phyloP scores from a whole-genome alignment of 1,139 yeast genomes.

The Geotrichum cucujoidarum region DNA sequence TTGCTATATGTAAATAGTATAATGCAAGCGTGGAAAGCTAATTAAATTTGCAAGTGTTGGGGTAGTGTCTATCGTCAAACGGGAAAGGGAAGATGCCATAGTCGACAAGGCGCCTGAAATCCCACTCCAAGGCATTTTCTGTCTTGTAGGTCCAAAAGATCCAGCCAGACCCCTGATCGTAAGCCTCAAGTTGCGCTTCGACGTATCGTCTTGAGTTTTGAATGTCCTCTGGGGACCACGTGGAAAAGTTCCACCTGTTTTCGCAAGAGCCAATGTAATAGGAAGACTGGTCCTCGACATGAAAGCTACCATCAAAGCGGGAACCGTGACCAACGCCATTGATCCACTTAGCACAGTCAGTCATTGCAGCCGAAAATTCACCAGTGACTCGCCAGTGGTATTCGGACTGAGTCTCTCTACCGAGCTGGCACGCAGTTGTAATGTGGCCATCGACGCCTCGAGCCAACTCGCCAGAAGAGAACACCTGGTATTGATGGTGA shows the following conservation, averaged over 20 bases:
- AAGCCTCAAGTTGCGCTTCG: slow-evolving; percentile 89
- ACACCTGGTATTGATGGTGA: slow-evolving; percentile 90
- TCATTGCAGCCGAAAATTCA: slow-evolving; percentile 91
- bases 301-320: slow-evolving; percentile 68
- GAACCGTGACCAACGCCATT: slow-evolving; percentile 90
- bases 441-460: slow-evolving; percentile 59
- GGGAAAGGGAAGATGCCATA: slow-evolving; percentile 78
- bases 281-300: slow-evolving; percentile 30
- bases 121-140: slow-evolving; percentile 85
- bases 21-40: no score
- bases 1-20: no score
- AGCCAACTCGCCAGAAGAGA: slow-evolving; percentile 56
- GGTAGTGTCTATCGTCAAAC: slow-evolving; percentile 55
- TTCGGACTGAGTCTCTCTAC: slow-evolving; percentile 48
- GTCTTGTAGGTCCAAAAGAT: slow-evolving; percentile 92
- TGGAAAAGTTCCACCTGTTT: slow-evolving; percentile 47
- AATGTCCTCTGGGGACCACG: slow-evolving; percentile 60
- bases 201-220: slow-evolving; percentile 60
- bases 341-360: slow-evolving; percentile 88
- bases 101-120: slow-evolving; percentile 53
- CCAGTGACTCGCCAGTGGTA: slow-evolving; percentile 75
- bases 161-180: slow-evolving; percentile 72
- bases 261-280: slow-evolving; percentile 61
- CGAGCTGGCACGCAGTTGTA: slow-evolving; percentile 58
- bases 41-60: slow-evolving; percentile 56